Evolutionary conservation across 169 alveolate species (phyloP).

Genomic region (Blepharisma undulans): DNA sequence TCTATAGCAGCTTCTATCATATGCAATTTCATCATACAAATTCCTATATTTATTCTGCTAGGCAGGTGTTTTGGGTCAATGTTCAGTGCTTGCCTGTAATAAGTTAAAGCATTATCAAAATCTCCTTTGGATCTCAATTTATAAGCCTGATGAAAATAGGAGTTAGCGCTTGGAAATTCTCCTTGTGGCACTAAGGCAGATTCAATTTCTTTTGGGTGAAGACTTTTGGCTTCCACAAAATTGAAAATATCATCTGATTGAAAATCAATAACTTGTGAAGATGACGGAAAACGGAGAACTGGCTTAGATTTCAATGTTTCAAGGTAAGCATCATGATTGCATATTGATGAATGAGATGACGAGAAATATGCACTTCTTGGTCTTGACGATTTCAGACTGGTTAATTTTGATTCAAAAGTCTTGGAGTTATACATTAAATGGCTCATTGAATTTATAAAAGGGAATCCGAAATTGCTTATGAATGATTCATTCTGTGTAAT

Average conservation of each 20-base stretch:
- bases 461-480: neutral
- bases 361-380: neutral
- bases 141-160: neutral
- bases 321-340: neutral
- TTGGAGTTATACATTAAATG: neutral
- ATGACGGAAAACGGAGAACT: neutral
- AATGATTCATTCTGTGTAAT: neutral
- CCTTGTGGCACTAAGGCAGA: neutral
- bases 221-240: constrained; percentile 1
- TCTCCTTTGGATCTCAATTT: neutral
- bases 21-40: neutral
- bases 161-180: neutral
- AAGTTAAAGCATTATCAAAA: neutral
- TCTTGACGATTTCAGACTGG: neutral
- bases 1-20: neutral
- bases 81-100: neutral
- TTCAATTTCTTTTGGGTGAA: neutral
- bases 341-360: neutral
- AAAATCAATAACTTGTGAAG: neutral
- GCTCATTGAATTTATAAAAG: neutral
- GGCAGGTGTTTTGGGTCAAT: neutral
- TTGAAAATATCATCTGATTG: neutral
- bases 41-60: neutral
- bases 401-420: neutral
- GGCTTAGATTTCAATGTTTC: neutral